These are phyloP conservation scores for Clitoria ternatea DNA, from an alignment of 306 rosid species.

Conservation along the genomic window DNA sequence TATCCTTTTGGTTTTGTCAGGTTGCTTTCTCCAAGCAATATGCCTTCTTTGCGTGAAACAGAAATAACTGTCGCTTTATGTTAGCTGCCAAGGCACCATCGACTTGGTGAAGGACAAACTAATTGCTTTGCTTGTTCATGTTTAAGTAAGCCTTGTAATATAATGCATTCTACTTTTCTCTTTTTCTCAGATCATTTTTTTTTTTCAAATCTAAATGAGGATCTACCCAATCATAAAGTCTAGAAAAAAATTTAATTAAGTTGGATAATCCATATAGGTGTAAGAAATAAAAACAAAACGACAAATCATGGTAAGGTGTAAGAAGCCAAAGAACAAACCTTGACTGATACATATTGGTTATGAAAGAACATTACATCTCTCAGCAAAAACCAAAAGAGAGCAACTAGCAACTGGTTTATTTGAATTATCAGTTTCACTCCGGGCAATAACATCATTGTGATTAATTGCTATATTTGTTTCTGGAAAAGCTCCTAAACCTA, in stretches of 20 bases:
- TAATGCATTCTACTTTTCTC: not conserved
- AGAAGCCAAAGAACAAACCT: not conserved
- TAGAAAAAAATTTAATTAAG: no score
- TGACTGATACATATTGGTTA: constrained; percentile 15
- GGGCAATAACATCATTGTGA: constrained; percentile 31
- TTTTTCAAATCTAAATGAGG: no score
- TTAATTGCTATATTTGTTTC: constrained; percentile 38
- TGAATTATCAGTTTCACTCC: constrained; percentile 26
- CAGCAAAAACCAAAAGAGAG: not conserved
- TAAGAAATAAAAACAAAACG: no score
- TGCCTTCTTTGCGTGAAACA: not conserved
- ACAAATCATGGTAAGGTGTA: no score
- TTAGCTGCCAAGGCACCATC: not conserved
- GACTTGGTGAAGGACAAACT: not conserved
- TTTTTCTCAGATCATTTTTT: no score
- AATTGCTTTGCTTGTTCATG: not conserved
- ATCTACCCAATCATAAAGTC: no score
- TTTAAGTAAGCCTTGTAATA: not conserved
- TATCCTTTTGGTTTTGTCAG: not conserved
- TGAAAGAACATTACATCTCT: not conserved
- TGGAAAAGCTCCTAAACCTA: constrained; percentile 41
- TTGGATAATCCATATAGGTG: no score
- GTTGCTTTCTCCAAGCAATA: not conserved
- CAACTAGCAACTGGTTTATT: not conserved
- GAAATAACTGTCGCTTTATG: not conserved